phyloP scores from a whole-genome alignment of 148 eudicot species.

The Vaccinium myrtillus region DNA sequence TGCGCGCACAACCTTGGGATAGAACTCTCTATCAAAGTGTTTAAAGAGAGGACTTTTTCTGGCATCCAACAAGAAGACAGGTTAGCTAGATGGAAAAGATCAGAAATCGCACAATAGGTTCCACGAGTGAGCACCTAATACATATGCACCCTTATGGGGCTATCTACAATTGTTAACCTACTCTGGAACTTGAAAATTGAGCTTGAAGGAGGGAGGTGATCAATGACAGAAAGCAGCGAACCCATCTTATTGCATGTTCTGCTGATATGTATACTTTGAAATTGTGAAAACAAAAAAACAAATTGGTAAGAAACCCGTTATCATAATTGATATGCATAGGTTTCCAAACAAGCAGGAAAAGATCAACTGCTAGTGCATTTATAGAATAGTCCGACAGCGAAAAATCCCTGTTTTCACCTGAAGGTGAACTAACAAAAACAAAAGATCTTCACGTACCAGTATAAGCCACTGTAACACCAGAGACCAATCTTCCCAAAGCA shows the following conservation, averaged over 20 bases:
- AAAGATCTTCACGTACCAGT: slow-evolving; percentile 46
- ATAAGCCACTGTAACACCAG: slow-evolving; percentile 88
- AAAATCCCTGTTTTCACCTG: not conserved
- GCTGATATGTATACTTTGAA: not conserved
- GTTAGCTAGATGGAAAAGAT: not conserved
- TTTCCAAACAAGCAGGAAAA: not conserved
- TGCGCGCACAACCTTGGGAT: not conserved
- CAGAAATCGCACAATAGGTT: not conserved
- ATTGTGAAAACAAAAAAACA: not conserved
- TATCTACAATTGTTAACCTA: not conserved
- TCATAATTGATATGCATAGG: not conserved
- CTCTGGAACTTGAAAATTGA: not conserved
- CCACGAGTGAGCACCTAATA: slow-evolving; percentile 1
- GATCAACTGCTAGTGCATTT: not conserved
- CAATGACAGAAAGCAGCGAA: not conserved
- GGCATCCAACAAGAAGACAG: not conserved
- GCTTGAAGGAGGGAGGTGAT: not conserved
- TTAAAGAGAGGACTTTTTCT: not conserved
- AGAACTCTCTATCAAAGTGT: not conserved
- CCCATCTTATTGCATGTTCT: not conserved
- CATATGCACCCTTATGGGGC: not conserved
- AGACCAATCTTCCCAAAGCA: slow-evolving; percentile 72
- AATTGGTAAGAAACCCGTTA: not conserved
- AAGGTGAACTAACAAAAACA: not conserved
- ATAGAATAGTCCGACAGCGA: not conserved